A percentile compares a stretch with the other conserved stretches of the same genome.
These are phyloP conservation scores for Phanerodontia chrysosporium DNA, from an alignment of 768 basidiomycete genomes.

Conservation along the genomic window DNA sequence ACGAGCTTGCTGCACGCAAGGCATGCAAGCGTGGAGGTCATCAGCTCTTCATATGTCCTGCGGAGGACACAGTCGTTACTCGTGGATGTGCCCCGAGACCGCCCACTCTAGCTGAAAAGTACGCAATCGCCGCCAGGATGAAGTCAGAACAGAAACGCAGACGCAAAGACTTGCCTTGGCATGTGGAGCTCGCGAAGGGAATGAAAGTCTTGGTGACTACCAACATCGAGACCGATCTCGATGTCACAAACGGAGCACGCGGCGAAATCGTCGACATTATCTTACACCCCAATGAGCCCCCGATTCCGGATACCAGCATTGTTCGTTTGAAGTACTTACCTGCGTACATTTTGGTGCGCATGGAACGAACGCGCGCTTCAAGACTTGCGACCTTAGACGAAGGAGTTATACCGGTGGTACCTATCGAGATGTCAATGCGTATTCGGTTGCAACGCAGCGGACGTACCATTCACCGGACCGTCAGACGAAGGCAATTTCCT, in stretches of 20 bases:
- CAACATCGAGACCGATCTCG: constrained; percentile 35
- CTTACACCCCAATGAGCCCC: constrained; percentile 26
- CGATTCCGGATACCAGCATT: constrained; percentile 5
- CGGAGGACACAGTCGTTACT: not conserved
- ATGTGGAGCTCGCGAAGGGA: constrained; percentile 23
- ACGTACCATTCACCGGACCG: no score
- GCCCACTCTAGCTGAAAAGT: constrained; percentile 12
- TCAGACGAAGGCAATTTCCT: constrained; percentile 21
- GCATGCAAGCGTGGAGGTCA: not conserved
- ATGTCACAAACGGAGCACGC: constrained; percentile 33
- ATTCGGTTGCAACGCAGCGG: constrained; percentile 13
- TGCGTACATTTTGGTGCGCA: constrained; percentile 27
- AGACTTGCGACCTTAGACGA: constrained; percentile 24
- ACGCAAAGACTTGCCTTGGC: constrained; percentile 9
- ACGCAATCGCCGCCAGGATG: not conserved
- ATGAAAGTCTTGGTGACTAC: constrained; percentile 35
- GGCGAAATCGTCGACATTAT: constrained; percentile 29
- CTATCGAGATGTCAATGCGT: constrained; percentile 15
- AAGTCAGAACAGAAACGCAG: not conserved
- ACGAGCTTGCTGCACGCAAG: not conserved
- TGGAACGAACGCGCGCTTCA: constrained; percentile 22
- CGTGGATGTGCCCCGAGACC: not conserved
- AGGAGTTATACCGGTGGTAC: constrained; percentile 30
- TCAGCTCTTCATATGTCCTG: not conserved
- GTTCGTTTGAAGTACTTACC: constrained; percentile 24